Evolutionary conservation across 108 stramenopile genomes (phyloP).

Genomic region (Cyclotella sp.): DNA sequence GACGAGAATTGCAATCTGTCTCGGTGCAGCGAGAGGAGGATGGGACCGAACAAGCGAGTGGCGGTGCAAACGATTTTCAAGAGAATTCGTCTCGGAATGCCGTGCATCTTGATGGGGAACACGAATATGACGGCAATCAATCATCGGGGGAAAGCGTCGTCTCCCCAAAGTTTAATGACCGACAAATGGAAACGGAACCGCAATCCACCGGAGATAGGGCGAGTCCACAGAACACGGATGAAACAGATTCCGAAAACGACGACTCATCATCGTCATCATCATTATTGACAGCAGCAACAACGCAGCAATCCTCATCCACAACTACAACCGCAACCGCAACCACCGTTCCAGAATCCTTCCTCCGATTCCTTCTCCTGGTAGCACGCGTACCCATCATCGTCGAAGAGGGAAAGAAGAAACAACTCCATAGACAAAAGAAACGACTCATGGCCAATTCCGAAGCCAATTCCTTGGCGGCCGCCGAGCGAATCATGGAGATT

Average conservation of each 20-base stretch:
- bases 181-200: no score
- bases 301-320: not conserved
- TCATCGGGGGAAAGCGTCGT: no score
- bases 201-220: no score
- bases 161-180: no score
- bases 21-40: not conserved
- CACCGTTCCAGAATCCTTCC: constrained; percentile 42
- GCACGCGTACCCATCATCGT: constrained; percentile 24
- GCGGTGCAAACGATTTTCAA: no score
- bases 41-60: not conserved
- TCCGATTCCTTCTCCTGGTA: constrained; percentile 34
- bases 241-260: not conserved
- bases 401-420: constrained; percentile 20
- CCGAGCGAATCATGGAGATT: constrained; percentile 30
- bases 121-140: no score
- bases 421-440: constrained; percentile 10
- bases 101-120: no score
- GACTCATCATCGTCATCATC: not conserved
- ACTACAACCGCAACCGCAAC: not conserved
- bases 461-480: constrained; percentile 20
- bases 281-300: not conserved
- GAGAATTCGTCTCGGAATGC: no score
- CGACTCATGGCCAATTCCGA: not conserved
- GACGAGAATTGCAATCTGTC: not conserved
- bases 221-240: no score